Base-by-base conservation (phyloP, 1,139 yeast genomes). In the Suhomyces yuchorum region DNA sequence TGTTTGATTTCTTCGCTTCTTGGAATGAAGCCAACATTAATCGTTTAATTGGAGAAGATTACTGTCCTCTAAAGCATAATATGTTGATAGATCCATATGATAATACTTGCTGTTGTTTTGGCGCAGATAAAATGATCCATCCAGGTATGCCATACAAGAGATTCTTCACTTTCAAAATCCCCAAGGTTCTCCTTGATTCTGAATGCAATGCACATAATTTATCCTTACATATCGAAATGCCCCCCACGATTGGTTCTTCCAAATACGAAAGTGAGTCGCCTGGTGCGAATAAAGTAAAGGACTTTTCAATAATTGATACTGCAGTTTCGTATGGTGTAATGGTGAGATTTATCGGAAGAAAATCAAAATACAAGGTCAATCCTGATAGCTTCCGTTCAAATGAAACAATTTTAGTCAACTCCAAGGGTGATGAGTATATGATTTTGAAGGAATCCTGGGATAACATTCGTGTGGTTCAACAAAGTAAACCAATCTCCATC, bases 1-100 rank as follows among this genome's bases (percentile, higher is more conserved):
- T 75, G 78, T 72, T 69, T 55, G 80, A 75, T 53, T 73, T 73
- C 48, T 61, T 65, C 37, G 78, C 76, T 2, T 67, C 75, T 34
- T 73, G 69, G 67, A 67, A 68, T 50, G 60, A 59, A 32, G 69
- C 63, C 1, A 54, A 61, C 37, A 63, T 74, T 30, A 63, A 66
- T 53, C 52, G 78, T n/a, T 57, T 73, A 22, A 51, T 66, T 2
- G 60, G 69, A 1, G 77, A 70, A 18, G 52, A 49, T 14, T 38
- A 39, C 8, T 44, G 52, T n/a, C 57, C 65, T 3, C 44, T 49
- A 38, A 43, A 48, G 11, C 63, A 70, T 42, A 56, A 55, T 4
- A 41, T 48, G 8, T 9, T 41, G 3, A 37, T 48, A 4, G 76
- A 71, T 48, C 65, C 70, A 0, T 15, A 56, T 2, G 79, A 75